These are phyloP conservation scores for Candida odintsovae DNA, from an alignment of 805 yeast species.

Conservation along the genomic window DNA sequence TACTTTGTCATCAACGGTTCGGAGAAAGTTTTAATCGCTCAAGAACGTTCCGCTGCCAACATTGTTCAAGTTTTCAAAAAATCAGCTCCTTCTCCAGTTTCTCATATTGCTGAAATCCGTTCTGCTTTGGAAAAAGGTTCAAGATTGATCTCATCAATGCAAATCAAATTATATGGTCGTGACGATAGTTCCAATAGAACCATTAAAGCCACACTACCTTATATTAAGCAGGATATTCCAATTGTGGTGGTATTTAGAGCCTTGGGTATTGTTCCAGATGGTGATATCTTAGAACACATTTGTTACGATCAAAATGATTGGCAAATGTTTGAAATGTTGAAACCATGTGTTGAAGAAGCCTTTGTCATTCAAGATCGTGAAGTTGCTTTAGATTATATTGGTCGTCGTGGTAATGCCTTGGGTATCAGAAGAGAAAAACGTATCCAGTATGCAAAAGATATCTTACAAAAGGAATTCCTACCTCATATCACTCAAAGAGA, in stretches of 20 bases:
- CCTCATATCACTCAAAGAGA: slow-evolving; percentile 98
- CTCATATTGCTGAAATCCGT: slow-evolving; percentile 94
- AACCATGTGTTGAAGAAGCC: slow-evolving; percentile 99
- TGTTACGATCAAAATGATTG: slow-evolving; percentile 97
- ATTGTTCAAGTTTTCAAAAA: slow-evolving; percentile 98
- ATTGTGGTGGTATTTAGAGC: slow-evolving; percentile 97
- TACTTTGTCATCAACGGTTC: slow-evolving; percentile 97
- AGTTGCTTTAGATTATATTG: slow-evolving; percentile 95
- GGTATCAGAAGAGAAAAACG: slow-evolving; percentile 98
- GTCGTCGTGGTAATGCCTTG: slow-evolving; percentile 95
- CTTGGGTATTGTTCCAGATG: slow-evolving; percentile 97
- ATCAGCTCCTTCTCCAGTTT: slow-evolving; percentile 94
- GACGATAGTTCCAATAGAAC: slow-evolving; percentile 78
- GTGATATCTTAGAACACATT: slow-evolving; percentile 96
- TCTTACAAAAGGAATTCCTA: slow-evolving; percentile 88
- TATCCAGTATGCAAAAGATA: slow-evolving; percentile 96
- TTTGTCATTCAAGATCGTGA: slow-evolving; percentile 97
- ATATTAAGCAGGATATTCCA: slow-evolving; percentile 94
- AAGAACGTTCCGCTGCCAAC: slow-evolving; percentile 97
- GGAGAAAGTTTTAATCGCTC: slow-evolving; percentile 97
- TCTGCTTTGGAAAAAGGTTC: slow-evolving; percentile 97
- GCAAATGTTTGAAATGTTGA: slow-evolving; percentile 99
- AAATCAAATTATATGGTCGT: slow-evolving; percentile 84
- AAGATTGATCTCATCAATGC: slow-evolving; percentile 87
- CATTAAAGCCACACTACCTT: slow-evolving; percentile 92